phyloP scores from a whole-genome alignment of 768 basidiomycete species.

The Multifurca ochricompacta region DNA sequence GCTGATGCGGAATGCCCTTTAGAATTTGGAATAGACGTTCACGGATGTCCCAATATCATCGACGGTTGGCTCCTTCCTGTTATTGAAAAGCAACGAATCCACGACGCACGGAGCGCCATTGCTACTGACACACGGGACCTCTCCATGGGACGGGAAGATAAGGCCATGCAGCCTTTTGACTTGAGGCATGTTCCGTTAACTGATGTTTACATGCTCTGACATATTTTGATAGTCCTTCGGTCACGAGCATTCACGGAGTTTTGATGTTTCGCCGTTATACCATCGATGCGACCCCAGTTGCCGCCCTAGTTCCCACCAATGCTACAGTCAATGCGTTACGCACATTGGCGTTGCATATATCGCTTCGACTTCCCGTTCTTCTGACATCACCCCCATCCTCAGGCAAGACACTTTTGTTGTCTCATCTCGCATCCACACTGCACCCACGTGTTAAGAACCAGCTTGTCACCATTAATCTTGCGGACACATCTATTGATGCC shows the following conservation, averaged over 20 bases:
- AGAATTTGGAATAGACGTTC: constrained; percentile 42
- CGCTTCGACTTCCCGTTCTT: constrained; percentile 67
- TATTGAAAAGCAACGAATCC: constrained; percentile 56
- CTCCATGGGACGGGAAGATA: constrained; percentile 35
- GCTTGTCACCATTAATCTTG: constrained; percentile 80
- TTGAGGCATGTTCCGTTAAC: constrained; percentile 41
- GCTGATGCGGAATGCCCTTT: constrained; percentile 55
- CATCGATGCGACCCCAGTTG: constrained; percentile 22
- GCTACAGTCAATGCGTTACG: constrained; percentile 53
- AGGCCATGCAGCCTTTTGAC: constrained; percentile 38
- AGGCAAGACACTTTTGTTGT: constrained; percentile 77
- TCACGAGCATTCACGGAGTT: constrained; percentile 58
- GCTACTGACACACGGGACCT: constrained; percentile 37
- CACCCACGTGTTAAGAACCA: constrained; percentile 55
- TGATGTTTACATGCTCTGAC: constrained; percentile 18
- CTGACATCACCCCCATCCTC: constrained; percentile 81
- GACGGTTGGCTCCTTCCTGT: constrained; percentile 83
- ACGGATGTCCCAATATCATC: constrained; percentile 37
- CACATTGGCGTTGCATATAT: constrained; percentile 53
- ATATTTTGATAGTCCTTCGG: constrained; percentile 38
- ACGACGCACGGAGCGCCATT: constrained; percentile 41
- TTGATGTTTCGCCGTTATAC: constrained; percentile 47
- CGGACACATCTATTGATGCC: constrained; percentile 92
- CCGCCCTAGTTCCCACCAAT: constrained; percentile 53
- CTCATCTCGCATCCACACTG: constrained; percentile 63